Percentiles rank a stretch among this genome's conserved stretches.
Evolutionary conservation across 495 filamentous ascomycete species (phyloP).

Genomic region (Aspergillus steynii): DNA sequence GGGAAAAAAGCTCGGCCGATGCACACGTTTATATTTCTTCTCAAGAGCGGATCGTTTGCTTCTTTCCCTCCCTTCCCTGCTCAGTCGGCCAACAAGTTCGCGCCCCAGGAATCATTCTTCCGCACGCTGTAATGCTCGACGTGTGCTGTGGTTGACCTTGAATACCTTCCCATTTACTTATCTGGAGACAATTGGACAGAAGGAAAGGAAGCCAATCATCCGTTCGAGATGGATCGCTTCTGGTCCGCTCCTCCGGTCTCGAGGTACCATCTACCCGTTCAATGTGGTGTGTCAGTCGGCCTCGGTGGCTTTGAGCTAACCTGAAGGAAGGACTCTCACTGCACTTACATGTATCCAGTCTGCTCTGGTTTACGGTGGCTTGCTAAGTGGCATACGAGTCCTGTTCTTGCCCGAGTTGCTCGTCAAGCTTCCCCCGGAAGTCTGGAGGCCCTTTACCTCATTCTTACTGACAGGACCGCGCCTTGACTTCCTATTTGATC

Average conservation of each 20-base stretch:
- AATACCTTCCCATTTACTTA: constrained; percentile 2
- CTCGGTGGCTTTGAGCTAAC: neutral
- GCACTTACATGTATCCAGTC: constrained; percentile 66
- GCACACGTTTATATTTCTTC: constrained; percentile 1
- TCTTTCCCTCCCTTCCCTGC: constrained; percentile 14
- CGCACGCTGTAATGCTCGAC: constrained; percentile 1
- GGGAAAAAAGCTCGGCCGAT: neutral
- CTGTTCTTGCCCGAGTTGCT: constrained; percentile 58
- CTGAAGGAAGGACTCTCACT: constrained; percentile 62
- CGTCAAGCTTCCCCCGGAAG: constrained; percentile 63
- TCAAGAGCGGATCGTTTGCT: neutral
- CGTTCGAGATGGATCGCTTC: constrained; percentile 59
- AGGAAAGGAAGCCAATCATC: constrained; percentile 9
- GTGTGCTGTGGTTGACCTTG: neutral
- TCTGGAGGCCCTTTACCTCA: constrained; percentile 67
- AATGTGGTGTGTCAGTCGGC: constrained; percentile 11
- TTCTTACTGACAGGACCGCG: constrained; percentile 70
- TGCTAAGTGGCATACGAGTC: constrained; percentile 55
- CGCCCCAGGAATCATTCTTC: neutral
- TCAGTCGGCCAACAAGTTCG: constrained; percentile 1
- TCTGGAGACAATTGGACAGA: neutral
- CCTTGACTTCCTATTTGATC: constrained; percentile 72
- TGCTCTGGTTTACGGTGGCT: constrained; percentile 56
- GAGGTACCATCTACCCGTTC: constrained; percentile 48
- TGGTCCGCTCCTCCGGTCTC: constrained; percentile 71